Base-by-base conservation (phyloP, 2,329 filamentous ascomycete species). In the Pseudogymnoascus pannorum region DNA sequence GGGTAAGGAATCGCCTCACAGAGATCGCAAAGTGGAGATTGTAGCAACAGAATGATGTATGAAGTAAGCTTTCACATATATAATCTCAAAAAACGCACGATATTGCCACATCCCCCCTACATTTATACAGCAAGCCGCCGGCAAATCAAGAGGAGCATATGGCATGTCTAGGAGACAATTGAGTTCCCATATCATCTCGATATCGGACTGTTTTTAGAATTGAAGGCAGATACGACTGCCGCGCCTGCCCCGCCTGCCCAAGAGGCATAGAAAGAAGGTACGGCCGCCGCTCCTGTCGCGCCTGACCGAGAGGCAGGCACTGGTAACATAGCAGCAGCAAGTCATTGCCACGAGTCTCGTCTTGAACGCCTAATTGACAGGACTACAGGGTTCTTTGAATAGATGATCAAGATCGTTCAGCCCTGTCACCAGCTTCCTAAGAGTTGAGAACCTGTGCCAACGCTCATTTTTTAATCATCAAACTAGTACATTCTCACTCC, bases 1-100 rank as follows among this genome's bases (percentile, higher is more conserved):
- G 48, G 48, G 31, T 26, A 54, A 33, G 26, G 48, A 33, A 54
- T 54, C 48, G 48, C 48, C 48, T 8, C 48, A 54, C 48, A 31
- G 16, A 54, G 26, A n/a, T 33, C n/a, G 48, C 26, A 31, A 14
- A 54, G 31, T 54, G 26, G 26, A 31, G 26, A 54, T 33, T 54
- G 26, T 54, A 31, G n/a, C 11, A 54, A 54, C 26, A 14, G 48
- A 54, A 20, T 54, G 48, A 54, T 54, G 48, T 31, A 54, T 33
- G 16, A 54, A 33, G 9, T 31, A 54, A 8, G 26, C 26, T 54
- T 24, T 54, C 48, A 54, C 48, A 31, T 33, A 51, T 51, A 54
- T 54, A 54, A 54, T 31, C 48, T 31, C 33, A 24, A 33, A 31
- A 31, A 31, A 31, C 48, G 9, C 48, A 33, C 26, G 16, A 20